Evolutionary conservation across 2,329 filamentous ascomycete genomes (phyloP).

Genomic region (Didymella glomerata): DNA sequence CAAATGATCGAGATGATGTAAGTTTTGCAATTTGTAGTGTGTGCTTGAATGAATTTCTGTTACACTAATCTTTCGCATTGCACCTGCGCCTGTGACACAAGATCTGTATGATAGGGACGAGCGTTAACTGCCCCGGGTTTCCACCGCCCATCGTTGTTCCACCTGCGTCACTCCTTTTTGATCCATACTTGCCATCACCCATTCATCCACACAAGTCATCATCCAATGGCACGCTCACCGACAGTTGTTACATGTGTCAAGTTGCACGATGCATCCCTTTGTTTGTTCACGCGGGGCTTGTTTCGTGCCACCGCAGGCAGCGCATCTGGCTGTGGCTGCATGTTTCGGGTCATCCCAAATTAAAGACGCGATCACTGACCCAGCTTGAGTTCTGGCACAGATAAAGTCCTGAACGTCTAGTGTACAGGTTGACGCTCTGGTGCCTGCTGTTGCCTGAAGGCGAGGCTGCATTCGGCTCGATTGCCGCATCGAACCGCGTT

Average conservation of each 20-base stretch:
- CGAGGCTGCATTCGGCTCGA: constrained; percentile 10
- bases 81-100: neutral
- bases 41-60: neutral
- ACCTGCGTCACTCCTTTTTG: neutral
- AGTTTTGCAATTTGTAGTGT: constrained; percentile 1
- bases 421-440: neutral
- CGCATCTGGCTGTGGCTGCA: constrained; percentile 4
- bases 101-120: neutral
- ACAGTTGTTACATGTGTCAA: neutral
- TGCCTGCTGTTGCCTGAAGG: constrained; percentile 19
- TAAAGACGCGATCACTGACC: neutral
- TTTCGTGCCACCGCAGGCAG: constrained; percentile 5
- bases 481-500: constrained; percentile 13
- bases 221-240: neutral
- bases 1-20: constrained; percentile 6
- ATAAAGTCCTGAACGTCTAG: neutral
- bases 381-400: neutral
- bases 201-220: neutral
- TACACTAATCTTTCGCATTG: neutral
- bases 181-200: neutral
- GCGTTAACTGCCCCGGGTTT: neutral
- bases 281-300: constrained; percentile 6
- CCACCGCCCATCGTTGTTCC: neutral
- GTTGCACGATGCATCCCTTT: constrained; percentile 7
- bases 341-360: neutral